phyloP scores from a whole-genome alignment of 805 yeast species.

The Wickerhamiella cacticola region DNA sequence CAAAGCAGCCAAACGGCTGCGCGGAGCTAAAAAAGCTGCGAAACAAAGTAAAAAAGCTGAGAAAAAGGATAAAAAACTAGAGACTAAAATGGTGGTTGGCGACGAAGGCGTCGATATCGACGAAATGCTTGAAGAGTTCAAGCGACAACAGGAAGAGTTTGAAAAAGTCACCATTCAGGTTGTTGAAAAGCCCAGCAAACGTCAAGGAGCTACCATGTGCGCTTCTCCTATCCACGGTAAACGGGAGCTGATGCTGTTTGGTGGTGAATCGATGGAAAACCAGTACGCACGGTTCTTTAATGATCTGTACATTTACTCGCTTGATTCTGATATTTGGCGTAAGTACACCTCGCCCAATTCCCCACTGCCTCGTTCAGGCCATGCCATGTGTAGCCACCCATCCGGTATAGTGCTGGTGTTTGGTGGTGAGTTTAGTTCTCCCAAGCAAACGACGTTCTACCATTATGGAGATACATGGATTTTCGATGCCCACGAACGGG shows the following conservation, averaged over 20 bases:
- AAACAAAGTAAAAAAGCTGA: constrained; percentile 68
- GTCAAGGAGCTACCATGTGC: constrained; percentile 66
- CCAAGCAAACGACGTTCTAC: constrained; percentile 88
- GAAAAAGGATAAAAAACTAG: constrained; percentile 56
- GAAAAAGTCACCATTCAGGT: constrained; percentile 55
- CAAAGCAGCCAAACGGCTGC: constrained; percentile 83
- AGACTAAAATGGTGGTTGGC: constrained; percentile 46
- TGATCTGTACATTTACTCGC: constrained; percentile 60
- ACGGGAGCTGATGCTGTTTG: constrained; percentile 70
- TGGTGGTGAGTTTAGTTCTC: constrained; percentile 96
- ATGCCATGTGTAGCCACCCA: constrained; percentile 87
- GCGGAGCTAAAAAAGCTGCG: constrained; percentile 68
- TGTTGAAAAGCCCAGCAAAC: constrained; percentile 47
- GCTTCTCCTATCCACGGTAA: constrained; percentile 65
- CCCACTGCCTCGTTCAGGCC: constrained; percentile 88
- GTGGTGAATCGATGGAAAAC: constrained; percentile 62
- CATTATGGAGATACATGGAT: constrained; percentile 97
- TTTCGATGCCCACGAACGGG: constrained; percentile 67
- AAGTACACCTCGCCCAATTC: constrained; percentile 66
- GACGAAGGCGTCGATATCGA: constrained; percentile 83
- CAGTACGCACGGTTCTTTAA: constrained; percentile 60
- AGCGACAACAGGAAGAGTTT: constrained; percentile 67
- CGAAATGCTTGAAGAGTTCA: constrained; percentile 62
- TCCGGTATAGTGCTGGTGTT: constrained; percentile 74
- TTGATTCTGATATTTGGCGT: constrained; percentile 75